Base-by-base conservation (phyloP, 2,329 filamentous ascomycete species). In the Colletotrichum graminicola region DNA sequence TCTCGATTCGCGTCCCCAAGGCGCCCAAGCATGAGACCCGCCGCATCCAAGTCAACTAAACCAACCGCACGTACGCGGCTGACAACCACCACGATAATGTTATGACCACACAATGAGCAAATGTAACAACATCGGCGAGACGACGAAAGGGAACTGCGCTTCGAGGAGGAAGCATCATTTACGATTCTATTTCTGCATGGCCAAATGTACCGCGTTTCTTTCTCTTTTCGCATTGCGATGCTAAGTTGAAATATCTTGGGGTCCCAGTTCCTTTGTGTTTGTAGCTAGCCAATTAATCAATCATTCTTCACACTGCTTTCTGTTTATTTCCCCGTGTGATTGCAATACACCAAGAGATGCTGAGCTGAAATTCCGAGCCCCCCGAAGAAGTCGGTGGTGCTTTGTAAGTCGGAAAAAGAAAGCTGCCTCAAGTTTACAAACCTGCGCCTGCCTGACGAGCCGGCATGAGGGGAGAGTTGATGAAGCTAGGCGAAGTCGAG, bases 1-100 rank as follows among this genome's bases (percentile, higher is more conserved):
- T 94, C 74, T 88, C 80, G 75, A 85, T 94, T 71, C 77, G 84
- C 34, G 87, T 93, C 23, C 92, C 92, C 62, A 93, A 92, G 85
- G 87, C 88, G 32, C 88, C 86, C 82, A 89, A 88, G 85, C 83
- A 84, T 73, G 85, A 88, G 79, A 76, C 81, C 43, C 84, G 86
- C 76, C 88, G 87, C 80, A 89, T 92, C 75, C 76, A 79, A 39
- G 84, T 91, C 77, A 79, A 83, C 78, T 89, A 84, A 83, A 67
- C 14, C 26, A 83, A 67, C 14, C 26, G 45, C 23, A 43, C 21
- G 34, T 26, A 23, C 16, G 34, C 32, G 21, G 18, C 39, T 32
- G 18, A 32, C 10, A 23, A 21, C 8, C 16, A 14, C 52, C 16
- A 43, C 36, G 32, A 66, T 29, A 7, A 36, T 12, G 16, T 16